Evolutionary conservation across 495 filamentous ascomycete genomes (phyloP), one percentile per base, ranked within the genome.

Genomic region (Podospora sp.): DNA sequence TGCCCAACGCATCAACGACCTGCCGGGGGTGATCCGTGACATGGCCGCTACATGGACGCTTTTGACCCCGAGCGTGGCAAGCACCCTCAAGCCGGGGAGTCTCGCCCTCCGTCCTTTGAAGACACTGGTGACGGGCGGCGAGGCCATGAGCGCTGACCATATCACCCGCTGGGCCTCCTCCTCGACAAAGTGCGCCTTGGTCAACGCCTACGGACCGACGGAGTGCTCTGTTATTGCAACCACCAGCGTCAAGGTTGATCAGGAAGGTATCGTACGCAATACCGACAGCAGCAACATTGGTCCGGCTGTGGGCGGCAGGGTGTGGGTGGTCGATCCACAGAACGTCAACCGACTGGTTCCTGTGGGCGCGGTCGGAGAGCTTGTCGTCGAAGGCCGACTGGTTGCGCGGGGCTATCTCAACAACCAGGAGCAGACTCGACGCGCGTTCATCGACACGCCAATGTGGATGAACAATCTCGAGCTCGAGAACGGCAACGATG

Each of bases 271-370:
- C 21, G 53, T 74, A 29, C 35, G 36, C 69, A 57, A 69, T 61
- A 25, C 57, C 50, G 66, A 73, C 55, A 14, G 60, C 7, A 26
- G 75, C 74, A 26, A 82, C 76, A 65, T 89, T 61, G 86, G 87
- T 0, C 75, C 80, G 76, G 71, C 80, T 68, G 52, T 82, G 65
- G 75, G 83, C 72, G 61, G 74, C 76, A 57, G 71, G 24, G 81
- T 84, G 0, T 89, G 86, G 87, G 80, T 89, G 22, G 80, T 86
- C 18, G 83, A 89, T 62, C 71, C 82, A 0, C 76, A 83, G 1
- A 75, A 86, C 56, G 77, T 81, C 25, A 57, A 86, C 59, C 71
- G 75, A 2, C 73, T 90, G 1, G 76, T 77, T 0, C 85, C 85
- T 0, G 35, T 87, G 7, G 86, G 87, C 11, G 72, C 68, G 0